Evolutionary conservation across 768 basidiomycete genomes (phyloP).

Genomic region (Gloeopeniophorella convolvens): DNA sequence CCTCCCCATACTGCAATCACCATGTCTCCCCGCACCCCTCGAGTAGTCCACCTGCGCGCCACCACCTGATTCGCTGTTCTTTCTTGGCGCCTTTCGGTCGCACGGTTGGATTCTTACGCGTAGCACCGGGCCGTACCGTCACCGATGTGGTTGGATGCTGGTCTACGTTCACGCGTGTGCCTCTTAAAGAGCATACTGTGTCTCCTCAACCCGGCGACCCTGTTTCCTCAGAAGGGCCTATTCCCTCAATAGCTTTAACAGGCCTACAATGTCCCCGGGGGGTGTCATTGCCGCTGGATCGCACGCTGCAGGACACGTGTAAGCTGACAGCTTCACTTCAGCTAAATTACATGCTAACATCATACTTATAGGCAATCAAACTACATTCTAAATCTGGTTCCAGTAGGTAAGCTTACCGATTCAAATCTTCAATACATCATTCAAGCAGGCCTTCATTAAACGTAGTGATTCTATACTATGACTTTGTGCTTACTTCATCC

Average conservation of each 20-base stretch:
- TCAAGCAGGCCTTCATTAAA: too few species aligned
- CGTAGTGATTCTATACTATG: constrained; percentile 28
- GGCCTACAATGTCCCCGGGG: constrained; percentile 4
- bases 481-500: constrained; percentile 27
- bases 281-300: background rate
- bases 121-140: too few species aligned
- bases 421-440: background rate
- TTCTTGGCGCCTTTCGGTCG: too few species aligned
- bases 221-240: background rate
- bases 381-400: background rate
- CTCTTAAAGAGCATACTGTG: constrained; percentile 1
- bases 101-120: too few species aligned
- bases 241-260: too few species aligned
- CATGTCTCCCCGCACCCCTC: too few species aligned
- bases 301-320: background rate
- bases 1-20: too few species aligned
- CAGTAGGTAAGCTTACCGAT: background rate
- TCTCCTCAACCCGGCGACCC: background rate
- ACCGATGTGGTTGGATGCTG: too few species aligned
- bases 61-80: too few species aligned
- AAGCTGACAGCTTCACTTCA: too few species aligned
- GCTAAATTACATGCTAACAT: too few species aligned
- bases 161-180: background rate
- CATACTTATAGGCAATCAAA: constrained; percentile 6
- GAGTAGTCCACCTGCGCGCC: too few species aligned